phyloP scores from a whole-genome alignment of 1,139 yeast species.

The Taphrina flavorubra region DNA sequence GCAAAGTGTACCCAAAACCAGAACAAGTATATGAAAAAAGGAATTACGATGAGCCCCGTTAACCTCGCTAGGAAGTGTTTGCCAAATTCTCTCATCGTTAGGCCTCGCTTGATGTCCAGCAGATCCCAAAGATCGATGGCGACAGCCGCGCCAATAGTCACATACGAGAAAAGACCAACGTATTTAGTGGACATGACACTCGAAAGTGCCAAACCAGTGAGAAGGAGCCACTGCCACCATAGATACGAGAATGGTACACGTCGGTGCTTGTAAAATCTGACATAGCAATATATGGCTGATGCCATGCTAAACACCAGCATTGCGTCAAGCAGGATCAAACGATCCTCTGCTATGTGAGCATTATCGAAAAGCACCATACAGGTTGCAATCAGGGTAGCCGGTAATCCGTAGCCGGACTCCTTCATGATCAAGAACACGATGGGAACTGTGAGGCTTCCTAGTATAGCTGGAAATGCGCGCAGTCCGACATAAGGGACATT shows the following conservation, averaged over 20 bases:
- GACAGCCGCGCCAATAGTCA: constrained; percentile 86
- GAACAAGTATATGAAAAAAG: constrained; percentile 79
- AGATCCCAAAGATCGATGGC: constrained; percentile 83
- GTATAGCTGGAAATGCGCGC: constrained; percentile 78
- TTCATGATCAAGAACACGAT: constrained; percentile 80
- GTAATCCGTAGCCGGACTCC: constrained; percentile 77
- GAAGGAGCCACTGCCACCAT: constrained; percentile 89
- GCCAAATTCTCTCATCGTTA: constrained; percentile 62
- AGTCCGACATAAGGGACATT: constrained; percentile 89
- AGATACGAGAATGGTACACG: constrained; percentile 63
- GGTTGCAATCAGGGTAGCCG: constrained; percentile 83
- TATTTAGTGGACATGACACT: constrained; percentile 91
- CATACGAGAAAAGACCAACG: constrained; percentile 90
- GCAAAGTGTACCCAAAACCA: constrained; percentile 95
- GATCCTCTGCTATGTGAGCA: constrained; percentile 89
- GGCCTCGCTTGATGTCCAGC: constrained; percentile 73
- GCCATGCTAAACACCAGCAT: constrained; percentile 84
- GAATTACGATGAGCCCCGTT: constrained; percentile 73
- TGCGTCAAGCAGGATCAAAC: constrained; percentile 89
- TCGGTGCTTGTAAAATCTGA: constrained; percentile 77
- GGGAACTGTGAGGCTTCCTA: constrained; percentile 85
- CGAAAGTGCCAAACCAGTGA: constrained; percentile 84
- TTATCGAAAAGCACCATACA: constrained; percentile 81
- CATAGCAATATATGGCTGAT: constrained; percentile 74
- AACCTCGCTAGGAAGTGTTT: constrained; percentile 81